These are phyloP conservation scores for Phylloporus sp. DNA, from an alignment of 768 basidiomycete species.

Conservation along the genomic window DNA sequence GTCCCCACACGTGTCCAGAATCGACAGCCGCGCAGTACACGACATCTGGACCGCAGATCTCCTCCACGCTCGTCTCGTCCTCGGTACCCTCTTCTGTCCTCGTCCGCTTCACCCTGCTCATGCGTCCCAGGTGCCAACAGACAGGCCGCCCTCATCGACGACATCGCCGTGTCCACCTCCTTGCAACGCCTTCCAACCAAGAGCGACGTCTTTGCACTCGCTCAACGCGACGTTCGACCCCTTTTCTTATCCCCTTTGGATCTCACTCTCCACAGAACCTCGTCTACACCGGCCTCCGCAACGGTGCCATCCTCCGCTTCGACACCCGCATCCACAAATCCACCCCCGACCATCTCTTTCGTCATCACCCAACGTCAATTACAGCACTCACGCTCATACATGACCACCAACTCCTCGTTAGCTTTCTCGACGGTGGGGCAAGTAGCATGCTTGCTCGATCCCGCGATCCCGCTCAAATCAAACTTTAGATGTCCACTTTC, in stretches of 20 bases:
- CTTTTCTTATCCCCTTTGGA: background rate
- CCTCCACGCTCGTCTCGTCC: constrained; percentile 40
- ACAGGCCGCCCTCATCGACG: constrained; percentile 47
- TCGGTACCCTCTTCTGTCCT: constrained; percentile 39
- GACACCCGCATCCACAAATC: constrained; percentile 45
- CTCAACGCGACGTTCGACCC: constrained; percentile 43
- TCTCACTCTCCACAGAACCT: constrained; percentile 34
- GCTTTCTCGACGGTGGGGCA: constrained; percentile 59
- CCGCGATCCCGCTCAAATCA: background rate
- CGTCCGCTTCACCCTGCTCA: background rate
- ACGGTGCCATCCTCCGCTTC: constrained; percentile 52
- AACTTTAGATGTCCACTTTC: constrained; percentile 50
- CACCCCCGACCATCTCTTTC: no score
- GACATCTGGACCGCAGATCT: constrained; percentile 59
- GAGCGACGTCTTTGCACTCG: constrained; percentile 63
- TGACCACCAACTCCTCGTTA: constrained; percentile 50
- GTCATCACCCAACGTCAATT: constrained; percentile 40
- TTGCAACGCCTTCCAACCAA: constrained; percentile 43
- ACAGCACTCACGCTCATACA: constrained; percentile 47
- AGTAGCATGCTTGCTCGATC: constrained; percentile 16
- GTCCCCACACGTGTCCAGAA: constrained; percentile 23
- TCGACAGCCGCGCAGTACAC: constrained; percentile 37
- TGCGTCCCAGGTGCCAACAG: constrained; percentile 45
- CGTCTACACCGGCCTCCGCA: constrained; percentile 56
- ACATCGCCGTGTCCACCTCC: constrained; percentile 39